These are phyloP conservation scores for Moringa oleifera DNA, from an alignment of 345 rosid genomes.

Conservation along the genomic window DNA sequence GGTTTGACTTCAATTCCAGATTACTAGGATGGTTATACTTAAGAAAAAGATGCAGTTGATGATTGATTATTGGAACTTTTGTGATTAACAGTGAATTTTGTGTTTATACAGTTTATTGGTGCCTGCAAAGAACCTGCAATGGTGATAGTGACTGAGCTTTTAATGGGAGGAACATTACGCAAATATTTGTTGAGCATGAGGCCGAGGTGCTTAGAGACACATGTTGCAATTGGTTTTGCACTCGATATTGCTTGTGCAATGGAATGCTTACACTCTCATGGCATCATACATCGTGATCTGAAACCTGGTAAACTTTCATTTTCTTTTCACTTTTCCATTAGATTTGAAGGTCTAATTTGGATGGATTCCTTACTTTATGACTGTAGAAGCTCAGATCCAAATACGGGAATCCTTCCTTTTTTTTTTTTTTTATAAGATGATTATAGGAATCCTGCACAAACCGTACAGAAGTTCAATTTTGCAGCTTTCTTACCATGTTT, in stretches of 20 bases:
- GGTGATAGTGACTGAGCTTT: conserved; percentile 95
- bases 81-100: conserved; percentile 6
- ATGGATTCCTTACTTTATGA: conserved; percentile 13
- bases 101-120: conserved; percentile 68
- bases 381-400: conserved; percentile 29
- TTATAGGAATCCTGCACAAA: conserved; percentile 25
- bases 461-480: conserved; percentile 18
- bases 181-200: conserved; percentile 78
- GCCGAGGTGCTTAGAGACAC: conserved; percentile 68
- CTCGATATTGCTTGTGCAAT: conserved; percentile 91
- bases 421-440: no score
- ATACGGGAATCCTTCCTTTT: no score
- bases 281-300: conserved; percentile 94
- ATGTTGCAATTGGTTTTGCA: conserved; percentile 75
- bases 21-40: background rate
- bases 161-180: conserved; percentile 76
- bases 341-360: background rate
- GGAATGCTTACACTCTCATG: conserved; percentile 97
- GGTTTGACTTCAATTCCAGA: conserved; percentile 34
- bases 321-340: background rate
- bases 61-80: conserved; percentile 1
- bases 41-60: background rate
- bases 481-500: background rate
- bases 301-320: conserved; percentile 64
- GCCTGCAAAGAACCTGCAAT: conserved; percentile 93